Evolutionary conservation across 1,284 basidiomycete genomes (phyloP), one percentile per base, ranked within the genome.

Genomic region (Veloporphyrellus conicus): DNA sequence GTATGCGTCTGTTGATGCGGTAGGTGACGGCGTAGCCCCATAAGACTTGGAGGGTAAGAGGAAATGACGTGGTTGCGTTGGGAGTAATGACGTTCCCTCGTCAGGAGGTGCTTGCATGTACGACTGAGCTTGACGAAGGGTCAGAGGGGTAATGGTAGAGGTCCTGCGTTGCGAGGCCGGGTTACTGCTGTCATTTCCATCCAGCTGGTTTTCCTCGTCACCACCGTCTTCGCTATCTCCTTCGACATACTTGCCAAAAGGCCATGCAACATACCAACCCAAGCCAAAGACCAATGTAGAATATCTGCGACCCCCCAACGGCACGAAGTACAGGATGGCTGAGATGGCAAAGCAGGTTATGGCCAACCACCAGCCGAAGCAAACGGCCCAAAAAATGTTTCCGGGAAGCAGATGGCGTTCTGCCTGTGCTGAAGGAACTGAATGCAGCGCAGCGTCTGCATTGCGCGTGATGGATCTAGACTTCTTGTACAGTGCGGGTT

Each of bases 401-500:
- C 93, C 95, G 0, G 90, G 90, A 5, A 92, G 77, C 6, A 96
- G 74, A 67, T 96, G 93, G 18, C 91, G 81, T 61, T 94, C 92
- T 2, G 90, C 91, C 50, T 92, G 87, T 1, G 93, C 89, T 16
- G 92, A 94, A 1, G 96, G 96, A 33, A 90, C 79, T 15, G 87
- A 83, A 66, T 99, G 96, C 3, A 99, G 79, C 0, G 90, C 96
- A 47, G 87, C 84, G 68, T 99, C 96, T 34, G 96, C 96, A 68
- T 93, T 87, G 47, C 94, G 88, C 36, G 95, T 97, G 56, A 99
- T 90, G 2, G 94, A 93, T 40, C 96, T 87, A 23, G 90, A 90
- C 68, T 99, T 99, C 71, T 96, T 95, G 82, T 99, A 99, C 45
- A 99, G 71, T 0, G 96, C 96, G 12, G 96, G 96, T 70, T 99